Conservation (phyloP, 2,329 filamentous ascomycete species). For the Sporothrix schenckii region DNA sequence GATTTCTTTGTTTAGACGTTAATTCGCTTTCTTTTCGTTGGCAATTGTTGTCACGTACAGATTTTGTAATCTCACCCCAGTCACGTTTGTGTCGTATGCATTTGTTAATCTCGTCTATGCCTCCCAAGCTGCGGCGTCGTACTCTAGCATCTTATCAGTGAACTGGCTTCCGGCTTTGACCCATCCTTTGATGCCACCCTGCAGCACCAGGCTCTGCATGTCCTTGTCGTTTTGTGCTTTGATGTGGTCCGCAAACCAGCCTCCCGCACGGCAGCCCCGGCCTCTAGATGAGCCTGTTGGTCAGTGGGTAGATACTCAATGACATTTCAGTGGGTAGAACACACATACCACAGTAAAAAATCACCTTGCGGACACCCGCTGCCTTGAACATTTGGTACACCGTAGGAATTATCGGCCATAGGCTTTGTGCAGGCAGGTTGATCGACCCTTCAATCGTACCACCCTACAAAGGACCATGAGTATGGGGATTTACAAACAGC, state of each 20-base stretch:
- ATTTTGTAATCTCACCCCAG: too few species aligned
- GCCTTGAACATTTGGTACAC: constrained; percentile 50
- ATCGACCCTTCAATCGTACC: constrained; percentile 59
- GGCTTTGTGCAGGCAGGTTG: constrained; percentile 54
- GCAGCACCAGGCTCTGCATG: constrained; percentile 54
- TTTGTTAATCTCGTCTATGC: neutral
- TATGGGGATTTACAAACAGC: constrained; percentile 36
- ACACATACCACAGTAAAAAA: constrained; percentile 54
- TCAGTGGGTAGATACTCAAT: neutral
- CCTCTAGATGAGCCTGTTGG: constrained; percentile 56
- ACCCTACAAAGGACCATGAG: constrained; percentile 44
- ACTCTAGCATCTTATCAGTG: constrained; percentile 53
- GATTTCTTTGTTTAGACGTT: too few species aligned
- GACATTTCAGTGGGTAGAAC: too few species aligned
- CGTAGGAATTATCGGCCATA: constrained; percentile 49
- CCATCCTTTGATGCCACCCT: constrained; percentile 60
- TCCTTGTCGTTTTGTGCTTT: constrained; percentile 45
- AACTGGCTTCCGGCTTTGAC: constrained; percentile 52
- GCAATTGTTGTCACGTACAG: neutral
- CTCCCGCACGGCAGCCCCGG: constrained; percentile 57
- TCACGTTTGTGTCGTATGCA: too few species aligned
- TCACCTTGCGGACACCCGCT: constrained; percentile 47
- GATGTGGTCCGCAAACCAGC: constrained; percentile 60
- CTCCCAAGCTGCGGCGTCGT: constrained; percentile 45
- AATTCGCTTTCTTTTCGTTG: too few species aligned